These are phyloP conservation scores for Penicillium chermesinum DNA, from an alignment of 495 filamentous ascomycete species.

Conservation along the genomic window DNA sequence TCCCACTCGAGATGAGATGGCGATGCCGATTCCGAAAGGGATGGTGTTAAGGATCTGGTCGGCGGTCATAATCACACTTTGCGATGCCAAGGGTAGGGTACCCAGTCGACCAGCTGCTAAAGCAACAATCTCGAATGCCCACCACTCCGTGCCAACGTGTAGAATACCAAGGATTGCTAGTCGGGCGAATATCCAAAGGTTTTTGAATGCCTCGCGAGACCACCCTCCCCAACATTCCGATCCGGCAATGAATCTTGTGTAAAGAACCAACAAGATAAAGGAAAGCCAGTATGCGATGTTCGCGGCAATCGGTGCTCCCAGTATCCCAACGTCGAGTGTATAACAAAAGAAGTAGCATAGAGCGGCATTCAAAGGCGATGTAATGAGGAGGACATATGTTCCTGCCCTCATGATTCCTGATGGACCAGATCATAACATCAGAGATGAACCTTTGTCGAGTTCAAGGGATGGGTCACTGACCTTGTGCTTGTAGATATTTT, in stretches of 20 bases:
- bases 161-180: slow-evolving; percentile 74
- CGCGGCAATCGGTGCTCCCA: slow-evolving; percentile 80
- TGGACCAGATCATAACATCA: not conserved
- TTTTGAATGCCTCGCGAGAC: slow-evolving; percentile 56
- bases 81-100: slow-evolving; percentile 76
- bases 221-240: slow-evolving; percentile 83
- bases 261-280: slow-evolving; percentile 71
- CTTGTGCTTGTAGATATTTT: slow-evolving; percentile 89
- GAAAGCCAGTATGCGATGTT: slow-evolving; percentile 84
- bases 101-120: slow-evolving; percentile 80
- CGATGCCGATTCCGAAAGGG: slow-evolving; percentile 85
- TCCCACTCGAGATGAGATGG: slow-evolving; percentile 72
- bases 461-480: slow-evolving; percentile 38
- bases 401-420: slow-evolving; percentile 83
- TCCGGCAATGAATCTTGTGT: slow-evolving; percentile 67
- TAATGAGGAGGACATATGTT: slow-evolving; percentile 80
- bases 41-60: slow-evolving; percentile 92
- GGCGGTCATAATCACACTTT: slow-evolving; percentile 91
- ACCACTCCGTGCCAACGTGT: slow-evolving; percentile 95
- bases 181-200: slow-evolving; percentile 67
- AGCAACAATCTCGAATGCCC: slow-evolving; percentile 95
- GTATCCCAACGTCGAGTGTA: slow-evolving; percentile 60
- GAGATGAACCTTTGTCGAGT: not conserved
- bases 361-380: slow-evolving; percentile 69
- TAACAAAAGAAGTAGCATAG: slow-evolving; percentile 82